These are phyloP conservation scores for Aureobasidium melanogenum DNA, from an alignment of 2,329 filamentous ascomycete genomes.

Conservation along the genomic window DNA sequence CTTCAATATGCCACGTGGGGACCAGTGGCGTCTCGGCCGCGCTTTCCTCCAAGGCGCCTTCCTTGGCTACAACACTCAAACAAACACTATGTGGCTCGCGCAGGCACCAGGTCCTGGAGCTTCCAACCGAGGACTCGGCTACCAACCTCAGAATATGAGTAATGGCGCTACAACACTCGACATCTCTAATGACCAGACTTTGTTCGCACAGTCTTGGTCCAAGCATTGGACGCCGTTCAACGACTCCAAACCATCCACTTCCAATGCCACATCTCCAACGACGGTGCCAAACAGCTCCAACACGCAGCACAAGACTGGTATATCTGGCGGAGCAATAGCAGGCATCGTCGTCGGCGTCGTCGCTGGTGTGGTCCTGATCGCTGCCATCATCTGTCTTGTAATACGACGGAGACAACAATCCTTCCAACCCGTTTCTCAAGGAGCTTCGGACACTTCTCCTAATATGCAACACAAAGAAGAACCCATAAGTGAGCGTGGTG, in stretches of 20 bases:
- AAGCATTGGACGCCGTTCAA: not conserved
- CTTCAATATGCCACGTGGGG: conserved; percentile 14
- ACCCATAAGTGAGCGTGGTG: too few relatives aligned
- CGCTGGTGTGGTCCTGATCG: too few relatives aligned
- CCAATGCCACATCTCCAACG: not conserved
- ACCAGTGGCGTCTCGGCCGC: conserved; percentile 31
- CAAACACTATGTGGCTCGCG: conserved; percentile 29
- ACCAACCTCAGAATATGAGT: not conserved
- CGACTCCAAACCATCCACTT: not conserved
- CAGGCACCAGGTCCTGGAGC: conserved; percentile 32
- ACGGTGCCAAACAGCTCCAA: too few relatives aligned
- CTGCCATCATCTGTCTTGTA: too few relatives aligned
- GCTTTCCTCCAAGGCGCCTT: conserved; percentile 43
- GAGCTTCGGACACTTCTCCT: too few relatives aligned
- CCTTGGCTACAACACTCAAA: conserved; percentile 33
- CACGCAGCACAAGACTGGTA: too few relatives aligned
- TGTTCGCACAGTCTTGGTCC: not conserved
- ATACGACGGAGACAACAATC: too few relatives aligned
- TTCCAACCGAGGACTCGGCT: not conserved
- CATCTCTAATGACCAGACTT: not conserved
- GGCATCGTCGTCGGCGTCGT: too few relatives aligned
- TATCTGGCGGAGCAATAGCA: too few relatives aligned
- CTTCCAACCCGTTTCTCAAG: too few relatives aligned
- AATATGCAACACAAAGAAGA: too few relatives aligned
- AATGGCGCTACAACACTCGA: not conserved